These are phyloP conservation scores for Penicillium expansum DNA, from an alignment of 2,329 filamentous ascomycete genomes.

Conservation along the genomic window DNA sequence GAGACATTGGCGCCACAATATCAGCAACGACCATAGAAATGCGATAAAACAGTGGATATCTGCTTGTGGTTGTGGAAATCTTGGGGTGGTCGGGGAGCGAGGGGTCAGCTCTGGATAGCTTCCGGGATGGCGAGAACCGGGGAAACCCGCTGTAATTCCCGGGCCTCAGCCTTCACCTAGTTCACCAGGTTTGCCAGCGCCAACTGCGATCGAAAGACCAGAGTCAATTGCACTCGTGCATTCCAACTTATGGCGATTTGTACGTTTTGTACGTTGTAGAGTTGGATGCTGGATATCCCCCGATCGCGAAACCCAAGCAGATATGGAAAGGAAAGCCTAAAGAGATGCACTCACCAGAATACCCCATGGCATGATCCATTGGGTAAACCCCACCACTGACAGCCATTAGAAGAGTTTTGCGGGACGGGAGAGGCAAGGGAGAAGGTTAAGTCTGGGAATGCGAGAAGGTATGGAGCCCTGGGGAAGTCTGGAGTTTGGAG, in stretches of 20 bases:
- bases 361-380: constrained; percentile 24
- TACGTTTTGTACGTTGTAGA: neutral
- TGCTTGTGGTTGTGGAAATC: neutral
- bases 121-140: neutral
- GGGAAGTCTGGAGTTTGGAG: constrained; percentile 1
- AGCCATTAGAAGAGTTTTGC: constrained; percentile 23
- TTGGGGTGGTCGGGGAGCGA: neutral
- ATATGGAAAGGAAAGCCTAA: neutral
- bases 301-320: neutral
- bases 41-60: neutral
- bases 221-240: neutral
- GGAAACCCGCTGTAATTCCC: neutral
- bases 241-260: neutral
- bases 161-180: neutral
- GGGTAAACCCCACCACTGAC: constrained; percentile 28
- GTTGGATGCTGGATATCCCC: neutral
- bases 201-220: neutral
- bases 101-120: neutral
- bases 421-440: constrained; percentile 13
- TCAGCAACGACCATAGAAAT: constrained; percentile 9
- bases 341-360: constrained; percentile 17
- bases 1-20: constrained; percentile 13
- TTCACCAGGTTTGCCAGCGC: neutral
- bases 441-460: constrained; percentile 14
- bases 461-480: neutral